Evolutionary conservation across 108 stramenopile genomes (phyloP), one percentile per base, ranked within the genome.

Genomic region (Mediolabrus comicus): DNA sequence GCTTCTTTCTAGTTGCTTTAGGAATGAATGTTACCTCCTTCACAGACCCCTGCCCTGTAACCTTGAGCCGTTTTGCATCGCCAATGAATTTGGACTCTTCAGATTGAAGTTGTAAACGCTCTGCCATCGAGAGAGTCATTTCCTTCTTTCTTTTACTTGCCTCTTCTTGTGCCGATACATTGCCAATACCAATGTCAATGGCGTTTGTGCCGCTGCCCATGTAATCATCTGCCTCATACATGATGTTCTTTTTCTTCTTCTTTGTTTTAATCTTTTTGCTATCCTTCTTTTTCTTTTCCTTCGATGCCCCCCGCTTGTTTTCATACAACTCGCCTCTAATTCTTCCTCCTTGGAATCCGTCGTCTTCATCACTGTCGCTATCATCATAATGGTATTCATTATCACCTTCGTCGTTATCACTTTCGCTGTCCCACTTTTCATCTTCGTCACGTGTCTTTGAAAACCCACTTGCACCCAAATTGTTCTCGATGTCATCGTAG

Each of bases 321-420:
- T 77, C 82, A 57, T 89, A 93, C 9, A 77, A 77, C 68, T 94
- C 92, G 34, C 92, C 92, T 39, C 92, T 77, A 24, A 84, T 69
- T 39, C 86, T 87, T n/a, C 83, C 91, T 36, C 91, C 91, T 46
- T 74, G 75, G 56, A 92, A 88, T n/a, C 94, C 94, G 59, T 95
- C 94, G 9, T 86, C 89, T 22, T 49, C 46, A 49, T n/a, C n/a
- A n/a, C n/a, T n/a, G 39, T 88, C 83, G 68, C 73, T 79, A 26
- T 90, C 87, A 62, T 74, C 79, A 32, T 79, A 71, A 30, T 77
- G 56, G 43, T 32, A 46, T 32, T 82, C 67, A 51, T 76, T 66
- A 7, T 65, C 69, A 25, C 69, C 61, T 30, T 83, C 74, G 55
- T 87, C 79, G 30, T 71, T 77, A 36, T 72, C 70, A 9, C 70